Conservation (phyloP, 257 asterid species). For the Buddleja alternifolia region DNA sequence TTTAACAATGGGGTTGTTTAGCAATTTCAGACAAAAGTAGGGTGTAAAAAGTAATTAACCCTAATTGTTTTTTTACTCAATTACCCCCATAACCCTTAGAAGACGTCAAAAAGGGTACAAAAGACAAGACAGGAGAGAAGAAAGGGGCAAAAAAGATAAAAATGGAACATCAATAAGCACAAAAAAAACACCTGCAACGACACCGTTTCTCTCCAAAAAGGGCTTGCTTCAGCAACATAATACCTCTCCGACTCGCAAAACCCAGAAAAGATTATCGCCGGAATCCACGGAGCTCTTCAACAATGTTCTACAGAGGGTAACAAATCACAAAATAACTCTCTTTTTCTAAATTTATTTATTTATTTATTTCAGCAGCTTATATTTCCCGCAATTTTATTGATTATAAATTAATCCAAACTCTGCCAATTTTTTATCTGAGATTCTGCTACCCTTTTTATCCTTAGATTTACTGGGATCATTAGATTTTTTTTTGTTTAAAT, state of each 20-base stretch:
- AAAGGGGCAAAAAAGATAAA: neutral
- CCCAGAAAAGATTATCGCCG: neutral
- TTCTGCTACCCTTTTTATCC: neutral
- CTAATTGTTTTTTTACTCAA: no score
- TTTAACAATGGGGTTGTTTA: no score
- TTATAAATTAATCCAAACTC: neutral
- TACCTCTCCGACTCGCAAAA: neutral
- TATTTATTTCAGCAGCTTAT: neutral
- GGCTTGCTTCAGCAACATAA: neutral
- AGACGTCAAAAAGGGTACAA: neutral
- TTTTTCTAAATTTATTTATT: no score
- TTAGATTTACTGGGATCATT: neutral
- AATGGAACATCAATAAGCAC: neutral
- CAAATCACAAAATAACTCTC: neutral
- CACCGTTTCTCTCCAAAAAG: constrained; percentile 24
- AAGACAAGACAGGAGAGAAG: neutral
- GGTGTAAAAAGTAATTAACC: no score
- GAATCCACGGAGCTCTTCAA: neutral
- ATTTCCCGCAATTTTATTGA: neutral
- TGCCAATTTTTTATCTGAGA: neutral
- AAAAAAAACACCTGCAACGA: neutral
- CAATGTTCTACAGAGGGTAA: constrained; percentile 55
- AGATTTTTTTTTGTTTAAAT: neutral
- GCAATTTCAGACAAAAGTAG: no score
- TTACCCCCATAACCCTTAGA: no score